A percentile compares a stretch with the other conserved stretches of the same genome.
phyloP scores from a whole-genome alignment of 1,284 basidiomycete genomes.

The Xerocomus minutiporus region DNA sequence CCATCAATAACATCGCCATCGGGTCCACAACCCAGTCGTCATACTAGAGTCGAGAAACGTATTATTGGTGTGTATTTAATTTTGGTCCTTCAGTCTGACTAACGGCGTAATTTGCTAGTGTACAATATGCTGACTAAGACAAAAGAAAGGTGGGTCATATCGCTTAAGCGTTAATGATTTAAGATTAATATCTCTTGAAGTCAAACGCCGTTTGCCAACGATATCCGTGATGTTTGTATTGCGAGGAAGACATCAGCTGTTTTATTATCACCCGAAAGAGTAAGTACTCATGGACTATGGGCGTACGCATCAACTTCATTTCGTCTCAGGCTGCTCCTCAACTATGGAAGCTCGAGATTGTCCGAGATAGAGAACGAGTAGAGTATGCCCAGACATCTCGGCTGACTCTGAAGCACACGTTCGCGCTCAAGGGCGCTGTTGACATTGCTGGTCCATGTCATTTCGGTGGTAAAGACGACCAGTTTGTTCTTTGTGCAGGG shows the following conservation, averaged over 20 bases:
- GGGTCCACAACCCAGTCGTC: slow-evolving; percentile 69
- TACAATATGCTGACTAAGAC: slow-evolving; percentile 64
- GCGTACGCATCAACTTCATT: slow-evolving; percentile 5
- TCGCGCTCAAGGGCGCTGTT: slow-evolving; percentile 62
- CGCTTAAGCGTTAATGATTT: background rate
- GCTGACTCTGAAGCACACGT: slow-evolving; percentile 60
- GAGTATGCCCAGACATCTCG: slow-evolving; percentile 40
- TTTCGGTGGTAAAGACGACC: slow-evolving; percentile 73
- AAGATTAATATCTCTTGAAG: slow-evolving; percentile 34
- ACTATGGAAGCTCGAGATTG: slow-evolving; percentile 68
- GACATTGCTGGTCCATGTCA: slow-evolving; percentile 77
- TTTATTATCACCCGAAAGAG: slow-evolving; percentile 58
- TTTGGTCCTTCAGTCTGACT: background rate
- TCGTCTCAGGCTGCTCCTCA: slow-evolving; percentile 65
- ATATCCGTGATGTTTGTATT: slow-evolving; percentile 69
- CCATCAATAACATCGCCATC: slow-evolving; percentile 57
- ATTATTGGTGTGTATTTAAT: slow-evolving; percentile 53
- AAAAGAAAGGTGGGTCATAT: slow-evolving; percentile 57
- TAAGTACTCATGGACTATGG: slow-evolving; percentile 20
- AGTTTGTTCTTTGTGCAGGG: slow-evolving; percentile 69
- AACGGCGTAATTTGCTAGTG: slow-evolving; percentile 38
- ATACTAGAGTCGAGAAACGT: slow-evolving; percentile 65
- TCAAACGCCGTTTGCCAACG: slow-evolving; percentile 73
- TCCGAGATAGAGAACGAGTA: slow-evolving; percentile 46
- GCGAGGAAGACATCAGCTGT: slow-evolving; percentile 58